Base-by-base conservation (phyloP, 75 land plant species). In the Chamaecyparis obtusa region DNA sequence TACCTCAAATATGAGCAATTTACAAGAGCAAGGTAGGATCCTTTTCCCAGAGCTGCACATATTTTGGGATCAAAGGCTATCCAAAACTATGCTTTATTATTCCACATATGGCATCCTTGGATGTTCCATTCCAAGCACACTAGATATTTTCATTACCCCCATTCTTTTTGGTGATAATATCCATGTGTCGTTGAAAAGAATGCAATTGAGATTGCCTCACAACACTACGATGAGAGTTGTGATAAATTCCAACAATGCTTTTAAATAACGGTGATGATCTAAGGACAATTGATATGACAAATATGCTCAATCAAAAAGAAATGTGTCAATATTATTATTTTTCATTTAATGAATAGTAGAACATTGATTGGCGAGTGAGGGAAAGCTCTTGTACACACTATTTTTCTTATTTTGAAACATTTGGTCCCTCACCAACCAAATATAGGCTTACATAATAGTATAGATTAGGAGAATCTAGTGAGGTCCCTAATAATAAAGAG, bases 111-210 rank as follows among this genome's bases (percentile, higher is more conserved):
- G 5, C 86, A n/a, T 48, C 46, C 33, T 3, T 81, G 19, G 87
- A 87, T n/a, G 78, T 64, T 16, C 85, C 87, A 30, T 87, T 48
- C 87, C 87, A 87, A 8, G 87, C 87, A 81, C n/a, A 81, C 54
- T 48, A 2, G 21, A 87, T n/a, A 84, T 87, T 87, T 3, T 60
- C 86, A 7, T 79, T 41, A 7, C 82, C 82, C 39, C 54, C 89
- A 21, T 72, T 33, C 6, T 37, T 51, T n/a, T 43, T 64, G 3
- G 48, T 35, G 37, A 69, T 86, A 8, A 41, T 48, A 1, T 76
- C 85, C 2, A 36, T 85, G 27, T 86, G 57, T 10, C 44, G 19
- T 15, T 39, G 30, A 33, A 86, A 86, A 21, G 55, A 36, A 84
- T 86, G 46, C 57, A 8, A 51, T 77, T 85, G 46, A 30, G 87